Evolutionary conservation across 2,329 filamentous ascomycete genomes (phyloP), one percentile per base, ranked within the genome.

Genomic region (Coniochaeta pulveracea): DNA sequence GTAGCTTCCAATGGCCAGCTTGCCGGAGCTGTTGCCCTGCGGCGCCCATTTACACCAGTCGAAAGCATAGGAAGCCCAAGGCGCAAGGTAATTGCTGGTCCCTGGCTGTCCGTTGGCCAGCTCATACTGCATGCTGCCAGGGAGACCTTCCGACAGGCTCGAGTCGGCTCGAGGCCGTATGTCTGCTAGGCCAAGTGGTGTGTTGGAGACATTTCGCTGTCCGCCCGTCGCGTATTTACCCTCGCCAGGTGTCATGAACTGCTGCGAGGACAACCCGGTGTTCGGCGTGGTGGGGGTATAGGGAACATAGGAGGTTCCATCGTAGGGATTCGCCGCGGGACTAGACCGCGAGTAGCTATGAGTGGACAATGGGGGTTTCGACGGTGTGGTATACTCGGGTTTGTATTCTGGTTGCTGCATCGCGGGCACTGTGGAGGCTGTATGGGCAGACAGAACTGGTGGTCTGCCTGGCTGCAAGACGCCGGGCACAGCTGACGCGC

Each of bases 11-110:
- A 98, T 70, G 10, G 91, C 91, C 46, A 98, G 72, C 58, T 96
- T 96, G 24, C 91, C 91, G 4, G 85, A 85, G 40, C 84, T 79
- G 44, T 78, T 78, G 47, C 60, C 77, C 48, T 85, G 76, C 3
- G 89, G 78, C 11, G 83, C 76, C 89, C 91, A 98, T 59, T 98
- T 98, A 64, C 91, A 98, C 91, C 91, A 98, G 61, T 98, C 91
- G 48, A 93, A 89, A 10, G 91, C 89, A 55, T 96, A 98, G 35
- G 93, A 79, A 10, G 86, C 81, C 85, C 91, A 98, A 0, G 89
- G 88, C 4, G 89, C 86, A 41, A 93, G 62, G 52, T 95, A 94
- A 54, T 89, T 95, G 65, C 85, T 93, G 42, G 89, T 93, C 52
- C 83, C 57, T 52, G 80, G 55, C 57, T 74, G 64, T 40, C 74